These are phyloP conservation scores for Sugiyamaella floridensis DNA, from an alignment of 805 yeast species.

Conservation along the genomic window DNA sequence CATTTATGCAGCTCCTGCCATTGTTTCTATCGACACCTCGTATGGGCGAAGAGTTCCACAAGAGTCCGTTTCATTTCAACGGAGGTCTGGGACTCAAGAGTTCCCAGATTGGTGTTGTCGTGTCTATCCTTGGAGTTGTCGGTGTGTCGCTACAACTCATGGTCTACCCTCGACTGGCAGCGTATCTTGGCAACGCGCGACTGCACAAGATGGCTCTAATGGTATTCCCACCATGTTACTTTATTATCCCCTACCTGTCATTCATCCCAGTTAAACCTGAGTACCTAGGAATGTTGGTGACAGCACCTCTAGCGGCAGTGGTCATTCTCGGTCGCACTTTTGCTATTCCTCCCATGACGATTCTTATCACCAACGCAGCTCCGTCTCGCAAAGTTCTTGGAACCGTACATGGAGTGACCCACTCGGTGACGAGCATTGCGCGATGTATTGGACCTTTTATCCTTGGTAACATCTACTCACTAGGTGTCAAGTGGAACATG, in stretches of 20 bases:
- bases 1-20: constrained; percentile 49
- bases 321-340: constrained; percentile 20
- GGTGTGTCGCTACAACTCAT: constrained; percentile 45
- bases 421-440: constrained; percentile 18
- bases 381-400: constrained; percentile 22
- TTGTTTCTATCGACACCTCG: constrained; percentile 41
- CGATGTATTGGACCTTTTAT: constrained; percentile 21
- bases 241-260: constrained; percentile 40
- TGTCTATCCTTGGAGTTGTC: constrained; percentile 47
- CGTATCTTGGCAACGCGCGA: constrained; percentile 39
- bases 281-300: constrained; percentile 4
- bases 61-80: constrained; percentile 40
- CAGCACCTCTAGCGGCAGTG: constrained; percentile 12
- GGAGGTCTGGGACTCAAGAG: constrained; percentile 51
- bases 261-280: constrained; percentile 15
- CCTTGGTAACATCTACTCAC: constrained; percentile 21
- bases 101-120: constrained; percentile 42
- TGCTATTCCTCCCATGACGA: constrained; percentile 23
- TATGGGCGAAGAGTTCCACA: constrained; percentile 15
- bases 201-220: constrained; percentile 38
- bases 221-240: constrained; percentile 42
- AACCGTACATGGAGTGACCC: constrained; percentile 23
- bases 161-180: constrained; percentile 45
- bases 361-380: constrained; percentile 23
- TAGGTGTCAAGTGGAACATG: constrained; percentile 17